Percentiles rank a stretch among this genome's conserved stretches.
phyloP scores from a whole-genome alignment of 306 rosid species.

The Fagus crenata region DNA sequence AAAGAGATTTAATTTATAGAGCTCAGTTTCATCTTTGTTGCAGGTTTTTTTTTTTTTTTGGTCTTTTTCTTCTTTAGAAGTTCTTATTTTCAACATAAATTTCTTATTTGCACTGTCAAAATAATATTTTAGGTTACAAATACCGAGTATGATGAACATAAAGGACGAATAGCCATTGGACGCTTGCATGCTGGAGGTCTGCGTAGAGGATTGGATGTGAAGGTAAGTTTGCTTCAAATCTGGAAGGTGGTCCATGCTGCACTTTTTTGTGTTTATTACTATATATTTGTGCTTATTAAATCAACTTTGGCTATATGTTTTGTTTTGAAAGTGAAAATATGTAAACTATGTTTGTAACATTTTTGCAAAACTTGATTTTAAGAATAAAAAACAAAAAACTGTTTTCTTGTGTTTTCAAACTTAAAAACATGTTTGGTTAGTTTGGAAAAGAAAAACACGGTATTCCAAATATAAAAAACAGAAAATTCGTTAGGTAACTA shows the following conservation, averaged over 20 bases:
- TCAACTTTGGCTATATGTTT: slow-evolving; percentile 16
- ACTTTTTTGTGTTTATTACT: no score
- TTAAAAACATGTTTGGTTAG: no score
- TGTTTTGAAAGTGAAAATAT: no score
- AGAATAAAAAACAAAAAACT: no score
- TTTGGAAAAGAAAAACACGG: no score
- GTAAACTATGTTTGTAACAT: no score
- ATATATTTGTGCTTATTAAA: slow-evolving; percentile 20
- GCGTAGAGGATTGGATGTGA: slow-evolving; percentile 79
- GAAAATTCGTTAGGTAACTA: no score
- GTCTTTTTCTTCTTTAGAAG: neutral
- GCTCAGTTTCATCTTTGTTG: neutral
- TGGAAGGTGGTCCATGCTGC: slow-evolving; percentile 19
- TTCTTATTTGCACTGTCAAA: slow-evolving; percentile 20
- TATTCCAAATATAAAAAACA: no score
- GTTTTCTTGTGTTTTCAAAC: no score
- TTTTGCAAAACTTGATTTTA: no score
- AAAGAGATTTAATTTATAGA: neutral
- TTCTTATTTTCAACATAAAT: slow-evolving; percentile 14
- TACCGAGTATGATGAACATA: slow-evolving; percentile 93
- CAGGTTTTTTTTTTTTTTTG: neutral
- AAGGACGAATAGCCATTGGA: slow-evolving; percentile 98
- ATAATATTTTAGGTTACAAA: slow-evolving; percentile 58
- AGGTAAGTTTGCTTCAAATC: slow-evolving; percentile 51
- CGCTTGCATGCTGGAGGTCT: slow-evolving; percentile 90